Evolutionary conservation across 257 asterid genomes (phyloP).

Genomic region (Scutellaria baicalensis): DNA sequence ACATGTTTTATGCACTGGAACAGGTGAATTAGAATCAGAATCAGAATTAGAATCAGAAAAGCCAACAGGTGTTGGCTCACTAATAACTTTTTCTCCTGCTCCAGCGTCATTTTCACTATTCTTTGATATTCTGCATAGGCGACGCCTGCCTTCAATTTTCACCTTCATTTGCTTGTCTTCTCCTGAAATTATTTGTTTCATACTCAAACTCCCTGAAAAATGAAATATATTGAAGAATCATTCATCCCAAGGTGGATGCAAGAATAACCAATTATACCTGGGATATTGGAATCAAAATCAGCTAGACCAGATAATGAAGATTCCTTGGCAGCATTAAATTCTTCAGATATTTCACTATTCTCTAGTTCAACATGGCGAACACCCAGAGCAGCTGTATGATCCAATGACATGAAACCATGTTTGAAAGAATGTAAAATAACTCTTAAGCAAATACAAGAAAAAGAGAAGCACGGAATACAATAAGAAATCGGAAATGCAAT

Average conservation of each 20-base stretch:
- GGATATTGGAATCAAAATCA: slow-evolving; percentile 16
- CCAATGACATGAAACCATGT: neutral
- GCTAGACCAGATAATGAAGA: slow-evolving; percentile 14
- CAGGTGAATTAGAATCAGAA: slow-evolving; percentile 38
- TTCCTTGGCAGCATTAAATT: slow-evolving; percentile 17
- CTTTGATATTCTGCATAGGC: slow-evolving; percentile 63
- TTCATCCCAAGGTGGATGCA: neutral
- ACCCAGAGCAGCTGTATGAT: slow-evolving; percentile 12
- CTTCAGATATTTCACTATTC: slow-evolving; percentile 11
- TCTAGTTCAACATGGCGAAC: slow-evolving; percentile 9
- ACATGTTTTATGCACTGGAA: slow-evolving; percentile 27
- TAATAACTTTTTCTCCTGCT: slow-evolving; percentile 9
- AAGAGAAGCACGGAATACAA: neutral
- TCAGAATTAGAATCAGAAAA: slow-evolving; percentile 51
- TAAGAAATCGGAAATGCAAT: neutral
- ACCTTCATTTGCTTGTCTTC: slow-evolving; percentile 44
- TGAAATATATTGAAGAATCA: neutral
- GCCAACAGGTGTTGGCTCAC: slow-evolving; percentile 21
- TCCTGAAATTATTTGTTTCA: slow-evolving; percentile 26
- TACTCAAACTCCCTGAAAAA: slow-evolving; percentile 13
- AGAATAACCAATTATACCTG: slow-evolving; percentile 18
- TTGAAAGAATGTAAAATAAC: neutral
- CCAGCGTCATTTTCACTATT: slow-evolving; percentile 17
- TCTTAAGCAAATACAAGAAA: neutral
- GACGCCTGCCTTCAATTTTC: slow-evolving; percentile 76